phyloP scores from a whole-genome alignment of 441 rosid genomes.

The Croton setiger region DNA sequence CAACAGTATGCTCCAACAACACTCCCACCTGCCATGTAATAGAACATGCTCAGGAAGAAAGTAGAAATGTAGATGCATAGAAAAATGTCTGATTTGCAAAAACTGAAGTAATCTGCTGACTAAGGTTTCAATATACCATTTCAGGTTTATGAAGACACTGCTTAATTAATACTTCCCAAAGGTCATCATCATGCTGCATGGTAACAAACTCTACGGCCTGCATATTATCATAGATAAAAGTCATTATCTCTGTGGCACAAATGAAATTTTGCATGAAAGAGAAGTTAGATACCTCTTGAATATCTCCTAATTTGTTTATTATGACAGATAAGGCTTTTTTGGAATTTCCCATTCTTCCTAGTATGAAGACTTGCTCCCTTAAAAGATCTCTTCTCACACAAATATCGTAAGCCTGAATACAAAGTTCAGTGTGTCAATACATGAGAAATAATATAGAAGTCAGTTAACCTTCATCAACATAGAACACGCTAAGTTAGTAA shows the following conservation, averaged over 20 bases:
- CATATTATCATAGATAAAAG: constrained; percentile 17
- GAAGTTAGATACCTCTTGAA: constrained; percentile 71
- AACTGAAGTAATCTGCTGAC: not conserved
- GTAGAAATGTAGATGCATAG: not conserved
- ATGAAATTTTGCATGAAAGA: constrained; percentile 15
- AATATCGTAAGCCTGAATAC: constrained; percentile 80
- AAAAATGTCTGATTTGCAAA: not conserved
- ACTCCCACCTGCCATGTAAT: constrained; percentile 74
- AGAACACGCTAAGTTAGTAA: constrained; percentile 17
- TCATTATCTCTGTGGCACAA: constrained; percentile 11
- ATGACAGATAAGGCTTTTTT: constrained; percentile 89
- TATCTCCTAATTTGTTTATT: constrained; percentile 86
- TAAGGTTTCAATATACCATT: constrained; percentile 53
- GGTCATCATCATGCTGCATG: constrained; percentile 97
- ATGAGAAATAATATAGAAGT: not conserved
- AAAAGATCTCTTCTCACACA: constrained; percentile 77
- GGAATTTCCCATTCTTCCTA: constrained; percentile 98
- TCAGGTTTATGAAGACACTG: constrained; percentile 96
- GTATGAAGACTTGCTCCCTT: constrained; percentile 93
- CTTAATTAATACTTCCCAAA: constrained; percentile 96
- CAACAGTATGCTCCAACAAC: constrained; percentile 96
- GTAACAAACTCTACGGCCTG: constrained; percentile 99
- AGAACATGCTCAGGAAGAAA: constrained; percentile 22
- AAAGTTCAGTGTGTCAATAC: constrained; percentile 27
- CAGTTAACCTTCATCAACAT: not conserved